Evolutionary conservation across 805 yeast species (phyloP), one percentile per base, ranked within the genome.

Genomic region (Torulaspora microellipsoides): DNA sequence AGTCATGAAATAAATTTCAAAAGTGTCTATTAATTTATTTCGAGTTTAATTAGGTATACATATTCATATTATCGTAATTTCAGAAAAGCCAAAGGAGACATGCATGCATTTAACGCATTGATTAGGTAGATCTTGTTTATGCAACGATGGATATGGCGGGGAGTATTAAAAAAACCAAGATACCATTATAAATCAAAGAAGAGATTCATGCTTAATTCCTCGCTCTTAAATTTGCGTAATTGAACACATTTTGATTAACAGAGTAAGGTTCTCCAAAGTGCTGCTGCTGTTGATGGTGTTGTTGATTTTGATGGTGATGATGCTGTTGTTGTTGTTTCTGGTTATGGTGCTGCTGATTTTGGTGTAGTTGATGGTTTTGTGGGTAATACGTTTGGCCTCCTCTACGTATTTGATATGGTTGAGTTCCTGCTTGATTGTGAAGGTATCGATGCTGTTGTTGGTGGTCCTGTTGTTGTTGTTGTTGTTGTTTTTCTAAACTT

Each of bases 401-500:
- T 20, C 42, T 45, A 11, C 36, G 42, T 27, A 43, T 14, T 10
- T 25, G 28, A 15, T 32, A 25, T 33, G 46, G 39, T 27, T 40
- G 43, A 11, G 38, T 34, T 20, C 34, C 34, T 17, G 34, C 8
- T 13, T 39, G 42, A 15, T 31, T 28, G 4, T 46, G 49, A 13
- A 36, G 39, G 27, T 44, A 42, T 30, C 41, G 46, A 15, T 42
- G 45, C 30, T 45, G 46, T 20, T 49, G 51, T 33, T 41, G 38
- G 17, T 44, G 46, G 31, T 49, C 52, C 28, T 45, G 48, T 39
- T 53, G 53, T 36, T 46, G 47, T 39, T 53, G 53, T 36, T 46
- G 47, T 34, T 56, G 56, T 34, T 56, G 59, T 34, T 48, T 51
- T 31, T 55, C 55, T 25, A 54, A 36, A 35, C 47, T 53, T 36